Percentiles rank a stretch among this genome's conserved stretches.
These are phyloP conservation scores for Cercophora newfieldiana DNA, from an alignment of 495 filamentous ascomycete species.

Conservation along the genomic window DNA sequence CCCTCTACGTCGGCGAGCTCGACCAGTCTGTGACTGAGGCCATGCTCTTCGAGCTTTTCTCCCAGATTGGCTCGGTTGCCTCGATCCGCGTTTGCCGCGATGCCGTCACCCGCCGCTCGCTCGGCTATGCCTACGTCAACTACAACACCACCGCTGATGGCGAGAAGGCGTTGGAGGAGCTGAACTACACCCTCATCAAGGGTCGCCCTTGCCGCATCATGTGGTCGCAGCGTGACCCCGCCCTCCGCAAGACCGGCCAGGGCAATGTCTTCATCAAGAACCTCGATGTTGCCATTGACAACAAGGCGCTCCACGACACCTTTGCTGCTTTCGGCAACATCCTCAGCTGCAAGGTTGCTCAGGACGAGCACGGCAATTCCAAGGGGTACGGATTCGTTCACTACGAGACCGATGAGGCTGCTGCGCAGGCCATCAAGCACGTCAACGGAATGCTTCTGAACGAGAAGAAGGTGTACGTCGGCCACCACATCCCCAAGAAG, in stretches of 20 bases:
- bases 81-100: constrained; percentile 99
- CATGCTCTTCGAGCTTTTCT: constrained; percentile 99
- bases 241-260: constrained; percentile 97
- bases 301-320: constrained; percentile 99
- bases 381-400: constrained; percentile 99
- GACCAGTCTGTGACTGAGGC: constrained; percentile 97
- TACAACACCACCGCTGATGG: constrained; percentile 97
- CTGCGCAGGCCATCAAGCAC: constrained; percentile 96
- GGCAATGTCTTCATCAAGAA: constrained; percentile 99
- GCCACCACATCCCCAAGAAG: constrained; percentile 99
- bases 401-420: constrained; percentile 98
- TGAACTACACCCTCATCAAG: constrained; percentile 99
- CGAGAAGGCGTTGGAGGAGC: constrained; percentile 96
- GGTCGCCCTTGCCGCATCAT: constrained; percentile 99
- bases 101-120: constrained; percentile 95
- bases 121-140: constrained; percentile 99
- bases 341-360: constrained; percentile 97
- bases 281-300: constrained; percentile 95
- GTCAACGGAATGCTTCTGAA: constrained; percentile 99
- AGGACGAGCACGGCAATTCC: constrained; percentile 92
- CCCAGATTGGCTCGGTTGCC: constrained; percentile 96
- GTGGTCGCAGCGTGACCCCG: constrained; percentile 99
- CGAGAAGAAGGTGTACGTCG: constrained; percentile 99
- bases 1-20: constrained; percentile 98
- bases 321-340: constrained; percentile 99